Base-by-base conservation (phyloP, 352 stramenopile genomes). In the Phytophthora foliorum region DNA sequence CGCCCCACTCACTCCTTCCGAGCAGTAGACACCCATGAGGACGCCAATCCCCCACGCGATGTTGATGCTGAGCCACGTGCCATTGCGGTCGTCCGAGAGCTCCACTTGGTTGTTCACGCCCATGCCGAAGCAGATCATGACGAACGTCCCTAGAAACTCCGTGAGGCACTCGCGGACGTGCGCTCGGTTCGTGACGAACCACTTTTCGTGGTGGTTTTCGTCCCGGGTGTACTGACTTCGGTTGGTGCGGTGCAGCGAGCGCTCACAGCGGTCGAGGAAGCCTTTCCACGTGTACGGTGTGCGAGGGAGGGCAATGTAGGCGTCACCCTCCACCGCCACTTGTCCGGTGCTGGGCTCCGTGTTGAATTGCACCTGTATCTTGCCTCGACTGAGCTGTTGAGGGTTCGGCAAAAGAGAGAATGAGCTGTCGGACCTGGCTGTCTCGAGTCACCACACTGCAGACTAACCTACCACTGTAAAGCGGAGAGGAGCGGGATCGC, bases 221-320 rank as follows among this genome's bases (percentile, higher is more conserved):
- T 52, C 54, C 9, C 24, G 36, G 3, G 29, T 22, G 14, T 52
- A 61, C 54, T 61, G 54, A 21, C 54, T 52, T 42, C 54, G 54
- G 38, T 61, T 61, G 10, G 54, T 61, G 54, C 32, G 54, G 38
- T 61, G 54, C 38, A 61, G 38, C 24, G 62, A 69, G 36, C 62
- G 54, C 21, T 69, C 53, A n/a, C 62, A 69, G 19, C 41, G 53
- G 24, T 63, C 61, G 4, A 69, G 27, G 25, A 69, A 65, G 14
- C 45, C 31, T 45, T 8, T n/a, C 39, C 39, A 55, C 24, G 46
- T 52, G 25, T 59, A 66, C 4, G 25, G 48, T 14, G 58, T 59
- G 16, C 22, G 41, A n/a, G 57, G 57, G 17, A 58, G 16, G n/a
- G 34, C 36, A 27, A 48, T 49, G 32, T 65, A 65, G 5, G 57